phyloP scores from a whole-genome alignment of 495 filamentous ascomycete genomes.

The Hypoxylon fuscum region DNA sequence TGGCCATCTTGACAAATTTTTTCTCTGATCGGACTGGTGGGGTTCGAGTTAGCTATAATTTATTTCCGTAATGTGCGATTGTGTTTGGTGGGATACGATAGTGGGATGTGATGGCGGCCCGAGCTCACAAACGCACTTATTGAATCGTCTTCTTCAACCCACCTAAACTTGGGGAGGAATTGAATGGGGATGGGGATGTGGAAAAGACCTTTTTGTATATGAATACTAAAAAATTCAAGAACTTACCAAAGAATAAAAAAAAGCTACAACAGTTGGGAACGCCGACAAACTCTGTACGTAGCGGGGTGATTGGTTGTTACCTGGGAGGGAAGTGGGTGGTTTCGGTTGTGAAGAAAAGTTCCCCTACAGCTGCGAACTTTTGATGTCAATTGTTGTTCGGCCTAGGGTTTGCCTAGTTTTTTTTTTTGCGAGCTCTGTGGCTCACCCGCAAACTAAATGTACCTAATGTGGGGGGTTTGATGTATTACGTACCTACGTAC shows the following conservation, averaged over 20 bases:
- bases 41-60: constrained; percentile 26
- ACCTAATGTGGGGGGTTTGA: no score
- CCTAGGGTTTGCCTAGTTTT: constrained; percentile 32
- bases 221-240: constrained; percentile 1
- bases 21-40: constrained; percentile 30
- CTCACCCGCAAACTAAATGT: constrained; percentile 7
- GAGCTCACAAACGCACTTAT: not conserved
- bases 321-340: constrained; percentile 23
- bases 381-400: constrained; percentile 28
- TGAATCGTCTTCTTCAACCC: not conserved
- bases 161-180: no score
- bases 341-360: constrained; percentile 40
- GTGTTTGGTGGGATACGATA: not conserved
- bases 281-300: constrained; percentile 28
- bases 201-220: not conserved
- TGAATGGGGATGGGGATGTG: not conserved
- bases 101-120: constrained; percentile 6
- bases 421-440: constrained; percentile 13
- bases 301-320: constrained; percentile 40
- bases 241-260: constrained; percentile 16
- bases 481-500: no score
- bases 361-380: constrained; percentile 29
- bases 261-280: constrained; percentile 16
- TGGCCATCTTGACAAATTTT: constrained; percentile 88
- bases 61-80: constrained; percentile 24